A percentile compares a stretch with the other conserved stretches of the same genome.
These are phyloP conservation scores for Podila horticola DNA, from an alignment of 192 early-diverging fungal species.

Conservation along the genomic window DNA sequence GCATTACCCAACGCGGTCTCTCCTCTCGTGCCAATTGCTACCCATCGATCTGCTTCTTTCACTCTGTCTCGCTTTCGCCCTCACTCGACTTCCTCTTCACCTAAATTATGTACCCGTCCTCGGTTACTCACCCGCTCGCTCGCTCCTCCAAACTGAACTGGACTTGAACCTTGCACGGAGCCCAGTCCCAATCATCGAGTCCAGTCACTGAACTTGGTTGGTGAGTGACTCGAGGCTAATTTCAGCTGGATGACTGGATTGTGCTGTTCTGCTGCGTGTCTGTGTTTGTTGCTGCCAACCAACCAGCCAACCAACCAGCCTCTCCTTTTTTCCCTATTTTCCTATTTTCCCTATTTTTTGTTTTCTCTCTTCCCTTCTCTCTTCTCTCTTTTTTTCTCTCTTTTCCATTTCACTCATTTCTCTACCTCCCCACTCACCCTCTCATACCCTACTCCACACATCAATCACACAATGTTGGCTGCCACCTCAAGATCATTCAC, in stretches of 20 bases:
- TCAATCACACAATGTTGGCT: constrained; percentile 39
- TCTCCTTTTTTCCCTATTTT: neutral
- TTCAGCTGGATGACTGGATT: neutral
- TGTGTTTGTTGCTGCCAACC: neutral
- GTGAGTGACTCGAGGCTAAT: constrained; percentile 7
- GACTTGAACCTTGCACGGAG: no score
- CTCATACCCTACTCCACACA: neutral
- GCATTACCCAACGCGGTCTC: constrained; percentile 12
- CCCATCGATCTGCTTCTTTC: neutral
- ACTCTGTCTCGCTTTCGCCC: neutral
- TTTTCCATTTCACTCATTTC: constrained; percentile 7
- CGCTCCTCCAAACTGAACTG: no score
- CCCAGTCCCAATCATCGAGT: no score
- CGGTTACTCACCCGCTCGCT: no score
- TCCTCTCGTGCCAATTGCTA: neutral
- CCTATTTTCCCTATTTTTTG: neutral
- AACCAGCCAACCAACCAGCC: neutral
- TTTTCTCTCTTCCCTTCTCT: neutral
- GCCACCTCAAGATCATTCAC: constrained; percentile 42
- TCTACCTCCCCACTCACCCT: constrained; percentile 4
- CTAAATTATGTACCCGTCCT: no score
- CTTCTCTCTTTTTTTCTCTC: neutral
- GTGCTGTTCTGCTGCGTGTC: no score
- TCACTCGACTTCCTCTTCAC: no score
- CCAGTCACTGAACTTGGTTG: no score